These are phyloP conservation scores for Lasiodiplodia sp. DNA, from an alignment of 2,329 filamentous ascomycete genomes.

Conservation along the genomic window DNA sequence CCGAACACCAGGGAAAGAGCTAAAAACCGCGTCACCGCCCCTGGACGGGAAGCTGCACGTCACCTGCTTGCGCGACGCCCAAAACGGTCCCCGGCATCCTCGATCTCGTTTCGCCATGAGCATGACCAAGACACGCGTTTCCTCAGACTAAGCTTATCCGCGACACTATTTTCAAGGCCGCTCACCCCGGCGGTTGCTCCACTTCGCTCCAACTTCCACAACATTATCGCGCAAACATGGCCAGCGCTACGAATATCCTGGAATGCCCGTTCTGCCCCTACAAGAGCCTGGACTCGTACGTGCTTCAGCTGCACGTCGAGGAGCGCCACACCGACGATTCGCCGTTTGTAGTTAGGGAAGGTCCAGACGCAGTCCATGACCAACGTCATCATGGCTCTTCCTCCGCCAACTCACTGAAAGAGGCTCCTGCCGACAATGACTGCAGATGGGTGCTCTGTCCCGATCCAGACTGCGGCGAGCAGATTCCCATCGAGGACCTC, in stretches of 20 bases:
- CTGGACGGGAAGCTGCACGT: conserved; percentile 1
- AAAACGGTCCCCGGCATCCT: not conserved
- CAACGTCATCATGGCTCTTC: conserved; percentile 32
- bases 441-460: conserved; percentile 48
- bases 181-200: not conserved
- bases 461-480: conserved; percentile 52
- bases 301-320: conserved; percentile 50
- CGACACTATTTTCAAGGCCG: not conserved
- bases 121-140: not conserved
- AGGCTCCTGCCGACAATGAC: conserved; percentile 14
- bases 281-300: conserved; percentile 34
- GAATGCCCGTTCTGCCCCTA: conserved; percentile 27
- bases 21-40: conserved; percentile 3
- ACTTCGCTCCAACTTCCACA: not conserved
- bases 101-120: not conserved
- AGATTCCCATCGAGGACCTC: conserved; percentile 50
- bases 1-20: not conserved
- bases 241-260: not conserved
- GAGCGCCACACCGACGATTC: conserved; percentile 48
- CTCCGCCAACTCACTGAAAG: not conserved
- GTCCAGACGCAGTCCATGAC: not conserved
- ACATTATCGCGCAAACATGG: conserved; percentile 19
- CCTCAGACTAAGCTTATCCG: conserved; percentile 2
- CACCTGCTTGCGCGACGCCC: not conserved
- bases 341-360: conserved; percentile 45